phyloP scores from a whole-genome alignment of 345 rosid genomes.

The Erodium maritimum region DNA sequence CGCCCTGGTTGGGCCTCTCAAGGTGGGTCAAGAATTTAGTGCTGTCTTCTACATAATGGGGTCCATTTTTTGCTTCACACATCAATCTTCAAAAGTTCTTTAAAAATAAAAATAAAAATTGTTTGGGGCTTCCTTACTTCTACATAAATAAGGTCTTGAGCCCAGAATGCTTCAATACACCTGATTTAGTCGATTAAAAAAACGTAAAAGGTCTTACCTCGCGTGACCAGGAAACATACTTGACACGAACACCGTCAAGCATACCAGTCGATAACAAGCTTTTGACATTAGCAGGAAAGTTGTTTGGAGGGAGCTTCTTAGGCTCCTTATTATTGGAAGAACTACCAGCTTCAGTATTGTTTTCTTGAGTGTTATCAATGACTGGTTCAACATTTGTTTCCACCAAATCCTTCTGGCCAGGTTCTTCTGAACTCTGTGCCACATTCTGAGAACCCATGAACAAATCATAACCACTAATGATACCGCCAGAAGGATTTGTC shows the following conservation, averaged over 20 bases:
- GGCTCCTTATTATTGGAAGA: conserved; percentile 15
- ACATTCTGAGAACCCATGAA: conserved; percentile 18
- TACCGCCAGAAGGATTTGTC: conserved; percentile 22
- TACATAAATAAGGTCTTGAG: no score
- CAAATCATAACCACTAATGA: conserved; percentile 19
- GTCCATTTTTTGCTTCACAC: no score
- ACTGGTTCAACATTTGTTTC: conserved; percentile 14
- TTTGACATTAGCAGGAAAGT: conserved; percentile 42
- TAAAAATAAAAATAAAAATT: no score
- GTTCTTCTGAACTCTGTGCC: conserved; percentile 19
- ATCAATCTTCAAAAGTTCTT: no score
- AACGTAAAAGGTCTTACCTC: conserved; percentile 22
- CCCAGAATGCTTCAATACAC: no score
- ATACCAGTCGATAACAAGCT: conserved; percentile 49
- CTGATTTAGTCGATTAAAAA: not conserved
- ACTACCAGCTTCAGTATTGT: conserved; percentile 9
- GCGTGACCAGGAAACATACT: conserved; percentile 45
- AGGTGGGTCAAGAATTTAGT: no score
- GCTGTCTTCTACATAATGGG: no score
- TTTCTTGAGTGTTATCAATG: conserved; percentile 11
- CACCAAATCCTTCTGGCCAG: conserved; percentile 11
- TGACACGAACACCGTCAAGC: conserved; percentile 49
- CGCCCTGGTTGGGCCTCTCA: no score
- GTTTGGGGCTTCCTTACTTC: no score
- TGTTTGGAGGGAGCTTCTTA: conserved; percentile 23